Percentiles rank a stretch among this genome's conserved stretches.
Evolutionary conservation across 352 stramenopile genomes (phyloP).

Genomic region (Phytophthora sp.): DNA sequence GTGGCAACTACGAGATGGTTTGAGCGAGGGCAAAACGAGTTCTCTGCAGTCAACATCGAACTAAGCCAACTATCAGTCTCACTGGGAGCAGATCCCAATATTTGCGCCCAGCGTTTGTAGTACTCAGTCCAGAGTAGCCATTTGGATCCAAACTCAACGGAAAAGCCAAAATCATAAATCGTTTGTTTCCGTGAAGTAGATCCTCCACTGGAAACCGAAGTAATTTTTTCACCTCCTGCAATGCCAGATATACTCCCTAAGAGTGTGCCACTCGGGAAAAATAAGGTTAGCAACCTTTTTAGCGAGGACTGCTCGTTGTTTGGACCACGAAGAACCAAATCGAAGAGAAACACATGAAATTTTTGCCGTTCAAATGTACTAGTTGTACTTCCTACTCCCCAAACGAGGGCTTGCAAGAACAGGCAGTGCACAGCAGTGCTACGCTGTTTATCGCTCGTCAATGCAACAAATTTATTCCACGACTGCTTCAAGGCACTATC

Average conservation of each 20-base stretch:
- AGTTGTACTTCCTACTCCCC: conserved; percentile 66
- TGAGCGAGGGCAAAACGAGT: neutral
- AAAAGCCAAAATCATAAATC: conserved; percentile 75
- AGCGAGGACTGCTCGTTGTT: conserved; percentile 52
- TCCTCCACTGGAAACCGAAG: neutral
- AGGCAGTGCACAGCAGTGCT: conserved; percentile 64
- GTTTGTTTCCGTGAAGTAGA: conserved; percentile 35
- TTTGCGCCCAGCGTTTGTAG: conserved; percentile 57
- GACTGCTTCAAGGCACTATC: conserved; percentile 56
- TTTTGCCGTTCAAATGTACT: conserved; percentile 51
- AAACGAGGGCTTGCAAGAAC: conserved; percentile 76
- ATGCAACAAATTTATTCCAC: conserved; percentile 55
- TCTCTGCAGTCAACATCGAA: neutral
- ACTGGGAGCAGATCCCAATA: conserved; percentile 9
- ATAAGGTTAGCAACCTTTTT: conserved; percentile 58
- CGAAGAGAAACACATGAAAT: conserved; percentile 69
- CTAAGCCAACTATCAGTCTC: neutral
- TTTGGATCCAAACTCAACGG: conserved; percentile 72
- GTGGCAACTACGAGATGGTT: conserved; percentile 40
- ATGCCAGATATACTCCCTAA: conserved; percentile 1
- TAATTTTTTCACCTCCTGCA: conserved; percentile 17
- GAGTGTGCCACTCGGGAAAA: conserved; percentile 51
- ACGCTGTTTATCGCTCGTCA: conserved; percentile 71
- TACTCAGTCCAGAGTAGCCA: conserved; percentile 76
- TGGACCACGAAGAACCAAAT: conserved; percentile 60